A percentile compares a stretch with the other conserved stretches of the same genome.
Evolutionary conservation across 2,329 filamentous ascomycete species (phyloP).

Genomic region (Immersiporthe knoxdaviesiana): DNA sequence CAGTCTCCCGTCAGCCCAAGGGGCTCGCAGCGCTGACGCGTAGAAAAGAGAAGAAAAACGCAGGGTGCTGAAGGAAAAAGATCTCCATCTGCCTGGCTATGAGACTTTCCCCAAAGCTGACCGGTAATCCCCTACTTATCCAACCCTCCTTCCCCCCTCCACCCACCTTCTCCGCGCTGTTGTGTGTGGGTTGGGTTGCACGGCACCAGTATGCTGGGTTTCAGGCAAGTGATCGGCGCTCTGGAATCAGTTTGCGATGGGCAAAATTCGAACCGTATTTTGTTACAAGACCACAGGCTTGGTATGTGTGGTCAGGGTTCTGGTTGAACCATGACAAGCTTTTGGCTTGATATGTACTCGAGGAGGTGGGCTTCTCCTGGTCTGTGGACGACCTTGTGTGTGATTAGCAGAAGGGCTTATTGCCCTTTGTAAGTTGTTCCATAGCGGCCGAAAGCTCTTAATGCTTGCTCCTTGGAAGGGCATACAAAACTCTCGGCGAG

Average conservation of each 20-base stretch:
- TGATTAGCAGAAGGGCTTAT: neutral
- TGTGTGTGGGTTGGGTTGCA: neutral
- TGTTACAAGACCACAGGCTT: no score
- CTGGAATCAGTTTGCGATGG: neutral
- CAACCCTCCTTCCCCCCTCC: neutral
- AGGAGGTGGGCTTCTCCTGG: no score
- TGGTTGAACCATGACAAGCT: neutral
- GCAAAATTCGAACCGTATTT: neutral
- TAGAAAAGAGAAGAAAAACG: no score
- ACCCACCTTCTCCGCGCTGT: neutral
- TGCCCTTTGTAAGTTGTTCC: neutral
- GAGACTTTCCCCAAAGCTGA: neutral
- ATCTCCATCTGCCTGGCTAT: no score
- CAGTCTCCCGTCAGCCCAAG: constrained; percentile 4
- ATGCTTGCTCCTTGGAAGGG: neutral
- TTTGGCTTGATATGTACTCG: no score
- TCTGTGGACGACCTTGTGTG: no score
- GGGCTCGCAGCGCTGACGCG: neutral
- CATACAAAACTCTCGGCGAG: neutral
- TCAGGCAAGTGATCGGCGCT: neutral
- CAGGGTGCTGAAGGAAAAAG: neutral
- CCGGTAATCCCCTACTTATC: neutral
- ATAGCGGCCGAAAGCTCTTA: neutral
- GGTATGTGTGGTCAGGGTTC: neutral
- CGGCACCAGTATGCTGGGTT: neutral